These are phyloP conservation scores for Corylus avellana DNA, from an alignment of 306 rosid species.

Conservation along the genomic window DNA sequence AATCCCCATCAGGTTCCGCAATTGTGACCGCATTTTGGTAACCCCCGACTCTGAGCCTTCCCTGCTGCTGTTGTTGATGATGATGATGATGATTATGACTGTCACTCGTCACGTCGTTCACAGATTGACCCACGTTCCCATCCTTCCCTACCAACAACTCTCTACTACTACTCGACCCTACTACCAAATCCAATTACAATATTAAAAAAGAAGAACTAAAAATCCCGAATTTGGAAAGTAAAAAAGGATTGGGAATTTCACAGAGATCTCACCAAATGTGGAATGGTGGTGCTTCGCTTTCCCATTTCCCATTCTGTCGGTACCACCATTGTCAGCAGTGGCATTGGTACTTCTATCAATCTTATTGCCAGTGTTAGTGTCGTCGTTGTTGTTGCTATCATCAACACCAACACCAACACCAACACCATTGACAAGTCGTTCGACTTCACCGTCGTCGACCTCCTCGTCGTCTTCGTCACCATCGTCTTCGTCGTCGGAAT, in stretches of 20 bases:
- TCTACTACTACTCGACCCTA: conserved; percentile 52
- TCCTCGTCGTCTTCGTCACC: conserved; percentile 61
- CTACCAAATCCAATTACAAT: conserved; percentile 32
- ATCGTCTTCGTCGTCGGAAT: conserved; percentile 64
- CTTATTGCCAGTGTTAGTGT: conserved; percentile 22
- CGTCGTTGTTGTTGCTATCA: conserved; percentile 40
- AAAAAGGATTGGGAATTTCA: conserved; percentile 10
- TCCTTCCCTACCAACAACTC: conserved; percentile 65
- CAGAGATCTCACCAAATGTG: conserved; percentile 57
- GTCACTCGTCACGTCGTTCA: conserved; percentile 41
- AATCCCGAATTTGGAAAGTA: conserved; percentile 16
- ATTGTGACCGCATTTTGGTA: conserved; percentile 54
- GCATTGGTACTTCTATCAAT: neutral
- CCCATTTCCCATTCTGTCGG: conserved; percentile 58
- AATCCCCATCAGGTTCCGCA: conserved; percentile 73
- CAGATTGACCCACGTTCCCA: conserved; percentile 45
- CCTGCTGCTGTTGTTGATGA: conserved; percentile 48
- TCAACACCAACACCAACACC: conserved; percentile 39
- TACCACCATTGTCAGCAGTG: conserved; percentile 22
- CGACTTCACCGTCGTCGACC: conserved; percentile 49
- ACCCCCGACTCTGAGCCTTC: conserved; percentile 63
- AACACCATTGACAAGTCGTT: conserved; percentile 39
- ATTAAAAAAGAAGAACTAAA: neutral
- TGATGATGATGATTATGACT: conserved; percentile 46
- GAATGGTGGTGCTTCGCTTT: conserved; percentile 63